Base-by-base conservation (phyloP, 768 basidiomycete genomes). In the Boletales sp. region DNA sequence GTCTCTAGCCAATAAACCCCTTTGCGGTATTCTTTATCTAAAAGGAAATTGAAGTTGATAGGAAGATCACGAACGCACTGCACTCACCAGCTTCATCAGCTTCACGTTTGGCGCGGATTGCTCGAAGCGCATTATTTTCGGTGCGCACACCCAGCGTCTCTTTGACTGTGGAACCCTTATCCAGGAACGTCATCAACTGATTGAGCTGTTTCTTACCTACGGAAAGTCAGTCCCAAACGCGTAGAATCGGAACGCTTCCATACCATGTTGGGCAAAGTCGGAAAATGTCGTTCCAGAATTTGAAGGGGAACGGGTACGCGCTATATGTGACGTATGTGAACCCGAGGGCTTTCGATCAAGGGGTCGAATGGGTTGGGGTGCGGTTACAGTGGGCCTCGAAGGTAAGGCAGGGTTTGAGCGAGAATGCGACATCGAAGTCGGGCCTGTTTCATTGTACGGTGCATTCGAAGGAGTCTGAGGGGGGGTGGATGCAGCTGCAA, bases 1-100 rank as follows among this genome's bases (percentile, higher is more conserved):
- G 93, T 94, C 72, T 97, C 93, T n/a, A 93, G 71, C 86, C 90
- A 90, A 67, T 95, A 86, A 19, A 97, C 84, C 31, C 83, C 91
- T 56, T 86, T 88, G 24, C 93, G 76, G 61, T 97, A 97, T 51
- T 94, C 92, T 65, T 86, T 90, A 66, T 97, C 93, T 90, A 58
- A 39, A 49, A 36, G 2, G 8, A 30, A 38, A 44, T 39, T 57
- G 39, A 57, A 30, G 19, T 12, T n/a, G 44, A 43, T 14, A 13
- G 19, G 17, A 30, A 8, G 46, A 46, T 21, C 8, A 31, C 11
- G 5, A 14, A 42, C 15, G 37, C n/a, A 43, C 3, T 29, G 18
- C 15, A 64, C 76, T 54, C 50, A 87, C 91, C 89, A 51, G 93
- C 92, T 66, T 95, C 93, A 32, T 95, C 93, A 5, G 87, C 85